Base-by-base conservation (phyloP, 2,329 filamentous ascomycete species). In the Tolypocladium ovalisporum region DNA sequence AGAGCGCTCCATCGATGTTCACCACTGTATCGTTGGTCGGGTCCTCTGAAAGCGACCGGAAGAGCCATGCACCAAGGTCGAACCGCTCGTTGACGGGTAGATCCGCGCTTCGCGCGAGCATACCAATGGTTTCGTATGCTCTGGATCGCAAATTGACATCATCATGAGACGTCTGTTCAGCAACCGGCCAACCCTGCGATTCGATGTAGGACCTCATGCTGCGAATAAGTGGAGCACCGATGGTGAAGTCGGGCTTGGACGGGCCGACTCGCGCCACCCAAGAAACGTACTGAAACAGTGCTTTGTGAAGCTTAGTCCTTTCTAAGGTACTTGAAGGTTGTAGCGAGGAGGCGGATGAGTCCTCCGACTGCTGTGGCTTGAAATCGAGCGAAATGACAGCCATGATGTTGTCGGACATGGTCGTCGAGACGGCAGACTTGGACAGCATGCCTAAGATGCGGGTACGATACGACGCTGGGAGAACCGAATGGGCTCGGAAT, bases 61-160 rank as follows among this genome's bases (percentile, higher is more conserved):
- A 95, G 0, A 97, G 79, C 88, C 90, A 97, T 54, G 81, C 58
- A 0, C 82, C 62, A 83, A 83, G 54, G 83, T 75, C 61, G 36
- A 80, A 57, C 77, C 83, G 65, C 78, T 79, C 76, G 42, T 73
- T 72, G 15, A 83, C 65, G 4, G 84, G 74, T 63, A 83, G 80
- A 3, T 79, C 73, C 4, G 86, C 82, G 4, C 82, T 83, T 62
- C 85, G 84, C 56, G 88, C 85, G 29, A 97, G 73, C 17, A 94
- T 81, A 0, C 93, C 94, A 42, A 97, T 90, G 0, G 89, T 91
- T 69, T 97, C 93, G 70, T 97, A 97, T 1, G 88, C 91, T 66
- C 88, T 86, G 7, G 86, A 86, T 44, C 93, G 84, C 49, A 96
- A 76, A 4, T 82, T 79, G 56, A 86, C 75, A 56, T 86, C 83